Evolutionary conservation across 2,329 filamentous ascomycete genomes (phyloP).

Genomic region (Fonsecaea monophora): DNA sequence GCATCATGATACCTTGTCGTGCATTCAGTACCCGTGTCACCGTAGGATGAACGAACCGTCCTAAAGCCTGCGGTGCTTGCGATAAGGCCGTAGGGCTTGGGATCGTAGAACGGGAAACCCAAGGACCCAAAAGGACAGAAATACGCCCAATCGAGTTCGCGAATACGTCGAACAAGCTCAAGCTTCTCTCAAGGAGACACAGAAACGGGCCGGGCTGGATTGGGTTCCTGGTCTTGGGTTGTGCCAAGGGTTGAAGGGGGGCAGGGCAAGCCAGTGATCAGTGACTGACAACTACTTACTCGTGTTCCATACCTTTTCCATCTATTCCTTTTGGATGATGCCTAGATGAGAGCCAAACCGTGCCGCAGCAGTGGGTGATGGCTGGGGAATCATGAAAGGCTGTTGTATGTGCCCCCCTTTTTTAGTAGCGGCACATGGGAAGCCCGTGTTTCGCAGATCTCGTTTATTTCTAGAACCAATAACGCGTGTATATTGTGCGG

Average conservation of each 20-base stretch:
- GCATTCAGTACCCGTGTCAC: background rate
- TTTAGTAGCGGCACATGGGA: no score
- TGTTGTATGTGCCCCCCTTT: background rate
- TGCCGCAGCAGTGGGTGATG: background rate
- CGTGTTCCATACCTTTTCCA: conserved; percentile 11
- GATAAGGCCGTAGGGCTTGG: conserved; percentile 15
- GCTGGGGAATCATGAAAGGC: background rate
- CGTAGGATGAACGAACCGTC: background rate
- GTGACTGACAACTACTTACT: background rate
- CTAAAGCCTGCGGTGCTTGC: background rate
- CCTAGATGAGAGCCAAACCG: background rate
- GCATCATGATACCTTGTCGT: background rate
- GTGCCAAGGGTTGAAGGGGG: no score
- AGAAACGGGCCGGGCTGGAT: background rate
- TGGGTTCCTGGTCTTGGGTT: background rate
- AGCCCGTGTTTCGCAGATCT: background rate
- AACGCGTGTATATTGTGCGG: no score
- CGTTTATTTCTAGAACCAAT: no score
- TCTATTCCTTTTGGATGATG: background rate
- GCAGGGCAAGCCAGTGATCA: no score
- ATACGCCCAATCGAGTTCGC: background rate
- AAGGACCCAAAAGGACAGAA: background rate
- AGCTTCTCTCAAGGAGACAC: background rate
- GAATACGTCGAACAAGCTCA: background rate
- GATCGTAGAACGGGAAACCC: background rate